Conservation (phyloP, 148 eudicot species). For the Nepenthes gracilis region DNA sequence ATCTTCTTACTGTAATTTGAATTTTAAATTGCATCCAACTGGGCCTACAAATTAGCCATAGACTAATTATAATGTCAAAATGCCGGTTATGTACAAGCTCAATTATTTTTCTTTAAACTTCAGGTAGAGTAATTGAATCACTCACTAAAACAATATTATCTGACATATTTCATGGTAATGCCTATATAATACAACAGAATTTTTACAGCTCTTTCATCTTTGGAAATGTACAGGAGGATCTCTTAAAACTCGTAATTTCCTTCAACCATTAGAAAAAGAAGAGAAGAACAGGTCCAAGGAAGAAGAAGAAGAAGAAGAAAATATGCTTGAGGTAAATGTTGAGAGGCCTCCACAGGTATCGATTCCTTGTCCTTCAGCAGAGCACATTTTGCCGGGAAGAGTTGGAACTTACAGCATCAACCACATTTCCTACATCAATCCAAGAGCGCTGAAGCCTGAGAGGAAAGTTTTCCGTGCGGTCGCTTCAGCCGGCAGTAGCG, state of each 20-base stretch:
- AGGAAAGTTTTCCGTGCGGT: slow-evolving; percentile 17
- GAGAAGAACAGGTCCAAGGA: slow-evolving; percentile 37
- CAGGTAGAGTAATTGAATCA: too few relatives aligned
- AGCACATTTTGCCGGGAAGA: slow-evolving; percentile 76
- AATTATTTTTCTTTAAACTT: too few relatives aligned
- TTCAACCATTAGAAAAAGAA: slow-evolving; percentile 72
- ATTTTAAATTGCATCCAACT: too few relatives aligned
- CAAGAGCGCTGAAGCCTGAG: slow-evolving; percentile 58
- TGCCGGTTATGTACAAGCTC: too few relatives aligned
- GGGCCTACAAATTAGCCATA: too few relatives aligned
- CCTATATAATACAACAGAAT: too few relatives aligned
- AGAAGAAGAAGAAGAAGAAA: slow-evolving; percentile 50
- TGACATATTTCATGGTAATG: too few relatives aligned
- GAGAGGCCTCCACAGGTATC: slow-evolving; percentile 47
- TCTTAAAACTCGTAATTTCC: slow-evolving; percentile 72
- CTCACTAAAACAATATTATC: too few relatives aligned
- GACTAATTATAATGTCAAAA: too few relatives aligned
- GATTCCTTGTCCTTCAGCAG: slow-evolving; percentile 27
- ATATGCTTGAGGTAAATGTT: slow-evolving; percentile 19
- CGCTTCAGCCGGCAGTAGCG: slow-evolving; percentile 39
- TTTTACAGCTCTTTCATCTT: background rate
- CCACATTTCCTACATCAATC: slow-evolving; percentile 51
- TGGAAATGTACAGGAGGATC: slow-evolving; percentile 33
- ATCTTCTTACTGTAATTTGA: too few relatives aligned
- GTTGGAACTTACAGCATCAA: slow-evolving; percentile 74